Percentiles rank a stretch among this genome's conserved stretches.
Evolutionary conservation across 1,284 basidiomycete genomes (phyloP).

Genomic region (Leccinum insigne): DNA sequence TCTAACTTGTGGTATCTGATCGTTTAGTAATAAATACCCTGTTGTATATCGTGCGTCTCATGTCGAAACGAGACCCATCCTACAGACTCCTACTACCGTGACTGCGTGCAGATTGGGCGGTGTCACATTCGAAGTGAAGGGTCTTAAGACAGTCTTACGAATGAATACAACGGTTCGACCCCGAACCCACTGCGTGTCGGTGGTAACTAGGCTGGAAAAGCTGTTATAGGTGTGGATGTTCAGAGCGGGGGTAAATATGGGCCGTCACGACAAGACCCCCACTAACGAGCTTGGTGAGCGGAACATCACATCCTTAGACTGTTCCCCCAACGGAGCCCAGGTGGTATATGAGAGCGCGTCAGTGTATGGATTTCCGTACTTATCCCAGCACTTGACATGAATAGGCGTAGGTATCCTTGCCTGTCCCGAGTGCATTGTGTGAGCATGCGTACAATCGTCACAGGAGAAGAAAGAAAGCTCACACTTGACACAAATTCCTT

Average conservation of each 20-base stretch:
- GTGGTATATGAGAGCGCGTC: constrained; percentile 59
- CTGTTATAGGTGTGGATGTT: constrained; percentile 14
- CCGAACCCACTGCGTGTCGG: not conserved
- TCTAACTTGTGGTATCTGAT: constrained; percentile 10
- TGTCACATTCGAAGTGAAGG: constrained; percentile 16
- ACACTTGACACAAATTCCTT: not conserved
- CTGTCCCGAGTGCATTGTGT: not conserved
- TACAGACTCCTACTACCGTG: constrained; percentile 50
- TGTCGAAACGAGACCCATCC: constrained; percentile 59
- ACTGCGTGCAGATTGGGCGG: constrained; percentile 50
- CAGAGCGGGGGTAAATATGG: constrained; percentile 8
- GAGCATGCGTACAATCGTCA: not conserved
- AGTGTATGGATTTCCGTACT: constrained; percentile 56
- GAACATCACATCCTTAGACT: constrained; percentile 28
- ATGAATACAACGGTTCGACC: constrained; percentile 19
- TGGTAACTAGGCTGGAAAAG: constrained; percentile 19
- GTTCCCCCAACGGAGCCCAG: constrained; percentile 33
- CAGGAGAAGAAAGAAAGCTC: not conserved
- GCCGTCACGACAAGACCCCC: constrained; percentile 26
- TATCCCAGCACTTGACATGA: constrained; percentile 75
- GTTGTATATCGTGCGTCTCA: constrained; percentile 1
- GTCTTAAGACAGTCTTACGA: constrained; percentile 9
- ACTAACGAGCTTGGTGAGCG: constrained; percentile 25
- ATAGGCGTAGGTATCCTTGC: constrained; percentile 27
- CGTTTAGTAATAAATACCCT: not conserved